phyloP scores from a whole-genome alignment of 805 yeast species.

The Yamadazyma ubonensis region DNA sequence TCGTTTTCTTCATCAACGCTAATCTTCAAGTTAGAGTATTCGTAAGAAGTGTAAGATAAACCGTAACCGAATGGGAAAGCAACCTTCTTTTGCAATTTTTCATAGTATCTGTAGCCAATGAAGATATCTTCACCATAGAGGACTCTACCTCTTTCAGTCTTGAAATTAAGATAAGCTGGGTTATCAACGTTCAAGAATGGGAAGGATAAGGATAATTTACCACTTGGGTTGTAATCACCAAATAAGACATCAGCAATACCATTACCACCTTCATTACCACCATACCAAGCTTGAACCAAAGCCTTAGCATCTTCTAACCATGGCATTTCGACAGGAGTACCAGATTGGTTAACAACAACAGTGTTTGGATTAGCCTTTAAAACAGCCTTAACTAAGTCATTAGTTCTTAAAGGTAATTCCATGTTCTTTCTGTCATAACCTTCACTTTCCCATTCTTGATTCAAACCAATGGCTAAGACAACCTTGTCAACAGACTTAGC shows the following conservation, averaged over 20 bases:
- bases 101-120: conserved; percentile 64
- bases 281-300: conserved; percentile 35
- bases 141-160: conserved; percentile 31
- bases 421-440: conserved; percentile 31
- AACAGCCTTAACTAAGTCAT: conserved; percentile 26
- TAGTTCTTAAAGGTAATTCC: conserved; percentile 24
- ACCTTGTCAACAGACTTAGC: conserved; percentile 33
- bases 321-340: conserved; percentile 35
- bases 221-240: conserved; percentile 60
- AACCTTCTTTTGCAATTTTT: conserved; percentile 46
- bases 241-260: conserved; percentile 59
- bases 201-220: conserved; percentile 34
- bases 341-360: conserved; percentile 34
- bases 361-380: conserved; percentile 30
- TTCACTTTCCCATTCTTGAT: conserved; percentile 34
- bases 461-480: conserved; percentile 29
- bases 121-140: conserved; percentile 60
- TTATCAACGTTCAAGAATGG: conserved; percentile 27
- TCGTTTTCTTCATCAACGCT: conserved; percentile 22
- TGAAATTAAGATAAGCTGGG: conserved; percentile 32
- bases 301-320: conserved; percentile 26
- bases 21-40: conserved; percentile 37
- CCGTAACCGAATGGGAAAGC: conserved; percentile 65
- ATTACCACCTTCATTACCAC: conserved; percentile 57
- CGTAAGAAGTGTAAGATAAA: conserved; percentile 55